phyloP scores from a whole-genome alignment of 345 rosid genomes.

The Stellera chamaejasme region DNA sequence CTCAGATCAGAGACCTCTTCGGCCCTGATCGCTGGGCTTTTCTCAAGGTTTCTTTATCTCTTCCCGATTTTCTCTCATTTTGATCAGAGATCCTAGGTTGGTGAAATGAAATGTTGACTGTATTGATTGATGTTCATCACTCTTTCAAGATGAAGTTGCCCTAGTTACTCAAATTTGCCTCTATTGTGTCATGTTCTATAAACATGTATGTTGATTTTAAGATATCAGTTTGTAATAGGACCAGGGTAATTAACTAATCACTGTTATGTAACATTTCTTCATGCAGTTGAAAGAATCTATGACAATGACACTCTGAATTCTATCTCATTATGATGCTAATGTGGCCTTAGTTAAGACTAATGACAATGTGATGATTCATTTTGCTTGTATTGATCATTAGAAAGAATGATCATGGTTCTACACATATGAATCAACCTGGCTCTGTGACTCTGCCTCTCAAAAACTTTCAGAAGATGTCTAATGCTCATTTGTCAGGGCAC shows the following conservation, averaged over 20 bases:
- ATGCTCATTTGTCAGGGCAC: not conserved
- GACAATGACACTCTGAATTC: too few species aligned
- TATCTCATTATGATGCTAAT: too few species aligned
- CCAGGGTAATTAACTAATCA: too few species aligned
- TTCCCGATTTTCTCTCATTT: not conserved
- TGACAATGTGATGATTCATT: not conserved
- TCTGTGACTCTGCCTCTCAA: not conserved
- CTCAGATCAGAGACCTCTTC: conserved; percentile 73
- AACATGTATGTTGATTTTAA: too few species aligned
- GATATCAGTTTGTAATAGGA: too few species aligned
- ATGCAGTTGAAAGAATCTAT: too few species aligned
- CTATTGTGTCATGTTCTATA: too few species aligned
- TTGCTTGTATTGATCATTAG: not conserved
- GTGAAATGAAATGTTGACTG: too few species aligned
- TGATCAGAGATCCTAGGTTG: not conserved
- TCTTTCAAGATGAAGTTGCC: too few species aligned
- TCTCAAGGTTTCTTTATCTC: conserved; percentile 34
- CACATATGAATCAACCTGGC: not conserved
- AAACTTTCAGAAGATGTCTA: not conserved
- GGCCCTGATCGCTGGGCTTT: conserved; percentile 85
- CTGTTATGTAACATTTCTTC: too few species aligned
- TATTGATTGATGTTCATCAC: not conserved
- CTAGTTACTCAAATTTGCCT: too few species aligned
- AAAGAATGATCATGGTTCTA: not conserved
- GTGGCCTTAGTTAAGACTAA: not conserved